Evolutionary conservation across 2,329 filamentous ascomycete species (phyloP), one percentile per base, ranked within the genome.

Genomic region (Apiospora pterosperma): DNA sequence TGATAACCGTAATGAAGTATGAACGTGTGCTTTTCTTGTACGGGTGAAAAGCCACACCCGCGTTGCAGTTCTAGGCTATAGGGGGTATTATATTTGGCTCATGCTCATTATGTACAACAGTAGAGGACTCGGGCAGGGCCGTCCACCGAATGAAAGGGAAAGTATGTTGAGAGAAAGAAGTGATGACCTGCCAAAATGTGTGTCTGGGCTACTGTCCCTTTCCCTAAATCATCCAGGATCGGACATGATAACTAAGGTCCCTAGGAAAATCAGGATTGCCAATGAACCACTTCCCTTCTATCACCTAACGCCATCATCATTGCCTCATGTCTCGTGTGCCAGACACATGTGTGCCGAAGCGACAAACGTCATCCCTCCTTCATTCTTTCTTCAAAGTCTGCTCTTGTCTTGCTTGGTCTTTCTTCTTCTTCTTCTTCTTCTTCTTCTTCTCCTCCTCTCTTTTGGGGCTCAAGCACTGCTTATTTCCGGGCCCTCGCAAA

Each of bases 401-500:
- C n/a, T n/a, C n/a, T n/a, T n/a, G n/a, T n/a, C n/a, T n/a, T n/a
- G n/a, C n/a, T n/a, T n/a, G n/a, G n/a, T n/a, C n/a, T 31, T 16
- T 14, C 19, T 28, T 28, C n/a, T 48, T 31, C 25, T 1, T 55
- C 34, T n/a, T 16, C 21, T 5, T 48, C 21, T 12, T 55, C 7
- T 7, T 55, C n/a, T 19, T 19, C 19, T 55, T 55, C 19, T 41
- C 16, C 7, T 6, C 48, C 25, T 34, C 38, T n/a, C 12, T 55
- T 55, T 7, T 28, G 16, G 31, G 25, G 48, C 48, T 55, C 48
- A 5, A 21, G 34, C 58, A 38, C 38, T 14, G 23, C 58, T 36
- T 60, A 68, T 64, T 68, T 52, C 39, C 67, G 63, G 23, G 44
- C 63, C 38, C 62, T 67, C n/a, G 72, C 72, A 67, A 70, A 69